These are phyloP conservation scores for Sphaerosporella brunnea DNA, from an alignment of 495 filamentous ascomycete genomes.

Conservation along the genomic window DNA sequence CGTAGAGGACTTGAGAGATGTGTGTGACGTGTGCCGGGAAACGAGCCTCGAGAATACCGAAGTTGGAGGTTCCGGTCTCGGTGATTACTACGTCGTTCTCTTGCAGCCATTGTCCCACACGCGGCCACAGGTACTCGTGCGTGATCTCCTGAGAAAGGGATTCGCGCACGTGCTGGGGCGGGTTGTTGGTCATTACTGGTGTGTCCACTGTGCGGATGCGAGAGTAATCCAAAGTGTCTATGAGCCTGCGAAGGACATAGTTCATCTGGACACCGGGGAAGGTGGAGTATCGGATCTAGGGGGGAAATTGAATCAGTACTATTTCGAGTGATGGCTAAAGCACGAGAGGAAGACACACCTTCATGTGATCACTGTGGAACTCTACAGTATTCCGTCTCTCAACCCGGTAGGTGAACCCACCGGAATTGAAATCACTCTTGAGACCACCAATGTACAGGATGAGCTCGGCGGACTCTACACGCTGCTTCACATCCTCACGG, in stretches of 20 bases:
- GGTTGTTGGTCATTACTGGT: constrained; percentile 35
- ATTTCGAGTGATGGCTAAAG: no score
- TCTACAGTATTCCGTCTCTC: constrained; percentile 72
- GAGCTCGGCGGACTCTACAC: constrained; percentile 64
- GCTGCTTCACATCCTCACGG: constrained; percentile 47
- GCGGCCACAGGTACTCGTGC: constrained; percentile 77
- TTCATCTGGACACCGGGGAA: constrained; percentile 76
- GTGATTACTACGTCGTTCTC: constrained; percentile 66
- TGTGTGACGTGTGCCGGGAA: constrained; percentile 60
- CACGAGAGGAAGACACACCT: constrained; percentile 32
- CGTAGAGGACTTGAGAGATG: constrained; percentile 75
- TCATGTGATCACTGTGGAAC: constrained; percentile 62
- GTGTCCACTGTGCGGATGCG: constrained; percentile 35
- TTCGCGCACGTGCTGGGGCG: constrained; percentile 36
- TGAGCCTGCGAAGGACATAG: constrained; percentile 62
- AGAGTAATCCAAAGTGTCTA: constrained; percentile 40
- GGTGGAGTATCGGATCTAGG: constrained; percentile 45
- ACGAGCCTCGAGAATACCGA: constrained; percentile 75
- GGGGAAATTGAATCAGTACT: no score
- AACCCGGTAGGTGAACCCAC: constrained; percentile 69
- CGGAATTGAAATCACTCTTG: constrained; percentile 78
- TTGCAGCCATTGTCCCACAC: constrained; percentile 57
- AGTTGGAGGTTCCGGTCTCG: constrained; percentile 78
- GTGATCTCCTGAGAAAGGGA: constrained; percentile 40
- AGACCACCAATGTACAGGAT: constrained; percentile 71